phyloP scores from a whole-genome alignment of 805 yeast genomes.

The Metschnikowia santaceciliae region DNA sequence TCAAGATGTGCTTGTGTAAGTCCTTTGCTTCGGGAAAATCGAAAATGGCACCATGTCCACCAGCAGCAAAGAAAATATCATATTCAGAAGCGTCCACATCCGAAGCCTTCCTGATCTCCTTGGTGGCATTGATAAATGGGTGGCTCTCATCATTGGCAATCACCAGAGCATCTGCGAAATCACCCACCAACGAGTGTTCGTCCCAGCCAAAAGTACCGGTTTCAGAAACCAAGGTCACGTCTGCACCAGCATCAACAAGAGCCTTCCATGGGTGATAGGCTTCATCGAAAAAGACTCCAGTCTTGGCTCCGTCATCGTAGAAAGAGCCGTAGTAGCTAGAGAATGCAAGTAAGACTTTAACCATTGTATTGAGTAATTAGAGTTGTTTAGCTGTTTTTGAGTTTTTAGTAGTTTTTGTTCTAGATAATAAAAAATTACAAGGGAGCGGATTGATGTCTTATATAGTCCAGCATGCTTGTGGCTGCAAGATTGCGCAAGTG shows the following conservation, averaged over 20 bases:
- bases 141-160: slow-evolving; percentile 36
- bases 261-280: slow-evolving; percentile 56
- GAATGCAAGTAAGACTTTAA: slow-evolving; percentile 42
- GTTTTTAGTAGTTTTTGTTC: background rate
- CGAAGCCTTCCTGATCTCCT: slow-evolving; percentile 42
- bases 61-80: slow-evolving; percentile 56
- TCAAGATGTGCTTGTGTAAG: slow-evolving; percentile 43
- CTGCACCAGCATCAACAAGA: slow-evolving; percentile 45
- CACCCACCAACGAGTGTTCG: slow-evolving; percentile 45
- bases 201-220: slow-evolving; percentile 57
- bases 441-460: no score
- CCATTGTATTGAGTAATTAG: slow-evolving; percentile 15
- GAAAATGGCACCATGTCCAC: slow-evolving; percentile 60
- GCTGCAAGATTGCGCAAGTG: background rate
- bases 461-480: background rate
- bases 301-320: slow-evolving; percentile 53
- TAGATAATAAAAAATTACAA: no score
- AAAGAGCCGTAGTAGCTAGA: slow-evolving; percentile 43
- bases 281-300: slow-evolving; percentile 60
- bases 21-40: slow-evolving; percentile 53
- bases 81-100: slow-evolving; percentile 48
- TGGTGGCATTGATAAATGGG: slow-evolving; percentile 33
- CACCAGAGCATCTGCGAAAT: slow-evolving; percentile 41
- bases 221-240: slow-evolving; percentile 56
- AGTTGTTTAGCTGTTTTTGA: background rate